Conservation (phyloP, 345 rosid species). For the Camelina laxa region DNA sequence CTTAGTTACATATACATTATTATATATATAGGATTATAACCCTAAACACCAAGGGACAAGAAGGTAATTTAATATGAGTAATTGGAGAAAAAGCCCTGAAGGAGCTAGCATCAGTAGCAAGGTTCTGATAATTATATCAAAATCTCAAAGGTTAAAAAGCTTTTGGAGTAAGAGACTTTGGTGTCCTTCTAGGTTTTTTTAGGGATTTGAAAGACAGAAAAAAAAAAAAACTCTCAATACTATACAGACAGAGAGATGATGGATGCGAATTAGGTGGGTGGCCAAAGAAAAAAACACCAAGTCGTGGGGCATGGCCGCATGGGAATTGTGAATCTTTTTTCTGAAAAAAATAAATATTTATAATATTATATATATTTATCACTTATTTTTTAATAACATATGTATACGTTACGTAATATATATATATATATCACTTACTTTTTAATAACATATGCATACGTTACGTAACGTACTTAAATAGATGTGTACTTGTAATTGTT, state of each 20-base stretch:
- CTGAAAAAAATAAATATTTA: no score
- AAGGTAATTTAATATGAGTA: conserved; percentile 32
- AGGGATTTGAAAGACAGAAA: conserved; percentile 7
- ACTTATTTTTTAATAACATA: neutral
- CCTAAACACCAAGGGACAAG: conserved; percentile 15
- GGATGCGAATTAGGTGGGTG: conserved; percentile 63
- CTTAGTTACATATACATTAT: no score
- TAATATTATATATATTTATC: no score
- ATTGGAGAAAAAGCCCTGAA: conserved; percentile 37
- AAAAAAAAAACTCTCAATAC: neutral
- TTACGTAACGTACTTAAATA: no score
- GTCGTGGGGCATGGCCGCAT: conserved; percentile 39
- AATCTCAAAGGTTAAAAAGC: conserved; percentile 27
- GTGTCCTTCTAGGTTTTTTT: conserved; percentile 22
- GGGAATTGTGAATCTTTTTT: conserved; percentile 18
- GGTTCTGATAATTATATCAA: conserved; percentile 22
- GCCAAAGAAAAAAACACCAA: conserved; percentile 43
- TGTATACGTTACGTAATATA: neutral
- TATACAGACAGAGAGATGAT: conserved; percentile 22
- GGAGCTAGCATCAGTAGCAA: conserved; percentile 45
- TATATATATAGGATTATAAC: conserved; percentile 15
- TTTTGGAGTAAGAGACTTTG: conserved; percentile 35
- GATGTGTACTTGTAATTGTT: no score
- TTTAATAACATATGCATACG: no score
- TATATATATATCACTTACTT: no score